Conservation (phyloP, 306 rosid genomes). For the Cucumis cinereus region DNA sequence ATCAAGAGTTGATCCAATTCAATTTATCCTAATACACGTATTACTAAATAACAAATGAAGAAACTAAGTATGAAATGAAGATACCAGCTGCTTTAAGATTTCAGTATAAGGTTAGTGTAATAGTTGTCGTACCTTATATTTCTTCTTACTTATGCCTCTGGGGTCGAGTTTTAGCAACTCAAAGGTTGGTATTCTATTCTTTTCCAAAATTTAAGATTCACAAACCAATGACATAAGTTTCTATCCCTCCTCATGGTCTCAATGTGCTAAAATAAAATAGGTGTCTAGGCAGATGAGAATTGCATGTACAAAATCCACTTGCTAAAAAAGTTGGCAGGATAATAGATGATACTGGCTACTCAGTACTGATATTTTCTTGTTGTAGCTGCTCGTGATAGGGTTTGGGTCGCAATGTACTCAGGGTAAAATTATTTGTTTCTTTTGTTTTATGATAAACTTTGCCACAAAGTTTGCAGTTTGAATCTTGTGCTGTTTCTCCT, state of each 20-base stretch:
- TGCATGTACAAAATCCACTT: neutral
- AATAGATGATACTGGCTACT: neutral
- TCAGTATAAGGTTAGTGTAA: neutral
- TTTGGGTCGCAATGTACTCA: neutral
- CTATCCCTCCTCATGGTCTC: neutral
- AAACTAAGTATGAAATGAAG: neutral
- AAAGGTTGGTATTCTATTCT: neutral
- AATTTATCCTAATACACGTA: neutral
- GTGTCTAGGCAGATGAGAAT: neutral
- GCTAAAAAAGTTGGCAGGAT: neutral
- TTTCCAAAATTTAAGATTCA: neutral
- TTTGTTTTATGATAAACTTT: slow-evolving; percentile 1
- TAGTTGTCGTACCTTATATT: neutral
- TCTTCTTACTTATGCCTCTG: neutral
- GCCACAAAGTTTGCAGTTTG: neutral
- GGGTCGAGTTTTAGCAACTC: neutral
- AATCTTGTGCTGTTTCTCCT: neutral
- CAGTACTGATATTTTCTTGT: neutral
- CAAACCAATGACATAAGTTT: neutral
- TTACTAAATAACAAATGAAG: neutral
- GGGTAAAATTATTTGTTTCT: neutral
- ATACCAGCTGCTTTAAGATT: neutral
- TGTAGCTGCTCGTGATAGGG: neutral
- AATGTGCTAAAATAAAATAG: neutral
- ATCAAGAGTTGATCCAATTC: neutral